These are phyloP conservation scores for Verticillium zaregamsianum DNA, from an alignment of 2,329 filamentous ascomycete species.

Conservation along the genomic window DNA sequence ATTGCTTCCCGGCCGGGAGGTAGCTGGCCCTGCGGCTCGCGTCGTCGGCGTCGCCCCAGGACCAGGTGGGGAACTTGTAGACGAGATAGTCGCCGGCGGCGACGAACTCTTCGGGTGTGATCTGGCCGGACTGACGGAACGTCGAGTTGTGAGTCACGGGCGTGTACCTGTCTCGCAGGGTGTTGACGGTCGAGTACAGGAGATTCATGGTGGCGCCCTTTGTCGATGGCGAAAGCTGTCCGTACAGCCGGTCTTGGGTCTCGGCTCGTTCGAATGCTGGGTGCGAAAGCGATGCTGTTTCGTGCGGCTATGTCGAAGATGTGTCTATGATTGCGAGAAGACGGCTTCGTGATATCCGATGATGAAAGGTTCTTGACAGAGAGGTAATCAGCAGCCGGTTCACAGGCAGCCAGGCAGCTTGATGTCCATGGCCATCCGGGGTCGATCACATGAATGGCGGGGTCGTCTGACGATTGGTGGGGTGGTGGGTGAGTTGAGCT, in stretches of 20 bases:
- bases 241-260: background rate
- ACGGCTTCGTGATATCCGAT: background rate
- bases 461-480: constrained; percentile 15
- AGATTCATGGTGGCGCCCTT: constrained; percentile 65
- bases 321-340: background rate
- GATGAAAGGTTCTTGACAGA: background rate
- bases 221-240: background rate
- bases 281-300: too few species aligned
- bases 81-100: constrained; percentile 95
- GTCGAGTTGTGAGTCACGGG: constrained; percentile 87
- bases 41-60: constrained; percentile 88
- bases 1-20: constrained; percentile 88
- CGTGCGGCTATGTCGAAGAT: background rate
- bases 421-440: constrained; percentile 7
- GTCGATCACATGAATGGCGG: constrained; percentile 17
- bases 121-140: constrained; percentile 89
- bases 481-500: constrained; percentile 5
- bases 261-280: background rate
- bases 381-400: background rate
- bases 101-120: constrained; percentile 95
- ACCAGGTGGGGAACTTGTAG: constrained; percentile 99
- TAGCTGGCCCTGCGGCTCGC: constrained; percentile 73
- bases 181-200: constrained; percentile 88
- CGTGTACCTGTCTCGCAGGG: constrained; percentile 85
- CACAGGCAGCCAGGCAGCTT: constrained; percentile 4